Evolutionary conservation across 345 rosid genomes (phyloP).

Genomic region (Cardiospermum halicacabum): DNA sequence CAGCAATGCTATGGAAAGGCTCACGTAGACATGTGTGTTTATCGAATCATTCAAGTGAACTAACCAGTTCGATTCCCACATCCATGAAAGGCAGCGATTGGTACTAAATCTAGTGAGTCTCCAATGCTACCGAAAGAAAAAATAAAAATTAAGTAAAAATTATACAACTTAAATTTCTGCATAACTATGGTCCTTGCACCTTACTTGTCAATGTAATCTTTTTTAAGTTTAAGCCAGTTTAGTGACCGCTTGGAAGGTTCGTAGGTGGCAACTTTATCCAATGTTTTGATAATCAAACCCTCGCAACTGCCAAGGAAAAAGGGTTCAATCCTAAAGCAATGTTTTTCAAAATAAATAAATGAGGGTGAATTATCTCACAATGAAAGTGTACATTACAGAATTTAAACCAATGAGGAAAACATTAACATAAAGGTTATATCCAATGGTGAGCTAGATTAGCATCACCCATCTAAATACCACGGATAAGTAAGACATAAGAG

Average conservation of each 20-base stretch:
- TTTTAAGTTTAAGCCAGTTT: constrained; percentile 95
- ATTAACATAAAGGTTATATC: neutral
- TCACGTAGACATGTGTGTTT: neutral
- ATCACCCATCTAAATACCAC: constrained; percentile 4
- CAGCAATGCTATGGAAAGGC: neutral
- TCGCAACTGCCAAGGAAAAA: constrained; percentile 97
- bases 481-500: neutral
- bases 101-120: constrained; percentile 90
- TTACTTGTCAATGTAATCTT: constrained; percentile 92
- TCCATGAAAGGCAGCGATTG: constrained; percentile 94
- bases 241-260: constrained; percentile 91
- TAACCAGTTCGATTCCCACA: constrained; percentile 92
- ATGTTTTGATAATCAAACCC: constrained; percentile 91
- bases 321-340: too few species aligned
- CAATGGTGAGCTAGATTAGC: neutral
- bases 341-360: too few species aligned
- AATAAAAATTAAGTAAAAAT: constrained; percentile 7
- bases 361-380: constrained; percentile 8
- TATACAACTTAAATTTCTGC: neutral
- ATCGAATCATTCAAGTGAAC: constrained; percentile 6
- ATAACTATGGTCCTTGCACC: constrained; percentile 2
- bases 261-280: constrained; percentile 88
- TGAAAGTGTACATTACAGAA: neutral
- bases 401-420: too few species aligned
- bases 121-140: constrained; percentile 57